Conservation (phyloP, 1,139 yeast genomes). For the Diutina sp. region DNA sequence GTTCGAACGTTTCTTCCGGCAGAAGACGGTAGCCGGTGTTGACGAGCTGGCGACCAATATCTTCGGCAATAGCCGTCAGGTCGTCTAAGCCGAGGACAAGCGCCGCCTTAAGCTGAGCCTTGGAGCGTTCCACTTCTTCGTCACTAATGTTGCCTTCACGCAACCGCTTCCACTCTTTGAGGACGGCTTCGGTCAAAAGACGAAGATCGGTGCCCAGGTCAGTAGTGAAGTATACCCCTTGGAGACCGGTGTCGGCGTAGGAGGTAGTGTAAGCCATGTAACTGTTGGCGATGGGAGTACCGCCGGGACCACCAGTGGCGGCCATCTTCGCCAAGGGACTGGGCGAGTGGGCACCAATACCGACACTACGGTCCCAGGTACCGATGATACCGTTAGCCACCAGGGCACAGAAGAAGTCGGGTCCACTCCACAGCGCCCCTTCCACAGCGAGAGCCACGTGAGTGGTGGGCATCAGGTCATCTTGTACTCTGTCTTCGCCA, state of each 20-base stretch:
- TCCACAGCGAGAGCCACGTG: constrained; percentile 93
- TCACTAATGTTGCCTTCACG: constrained; percentile 64
- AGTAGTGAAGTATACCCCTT: constrained; percentile 91
- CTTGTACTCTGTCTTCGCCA: constrained; percentile 77
- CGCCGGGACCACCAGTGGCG: constrained; percentile 43
- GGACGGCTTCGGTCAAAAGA: constrained; percentile 56
- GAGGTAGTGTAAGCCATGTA: constrained; percentile 96
- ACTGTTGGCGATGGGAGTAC: constrained; percentile 68
- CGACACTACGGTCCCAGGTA: constrained; percentile 92
- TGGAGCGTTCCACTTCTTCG: constrained; percentile 86
- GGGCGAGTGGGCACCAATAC: constrained; percentile 59
- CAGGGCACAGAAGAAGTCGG: constrained; percentile 88
- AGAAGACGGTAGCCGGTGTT: constrained; percentile 86
- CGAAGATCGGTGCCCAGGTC: constrained; percentile 61
- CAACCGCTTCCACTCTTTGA: constrained; percentile 82
- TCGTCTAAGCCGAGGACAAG: constrained; percentile 83
- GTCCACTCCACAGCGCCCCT: constrained; percentile 96
- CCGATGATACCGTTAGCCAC: constrained; percentile 96
- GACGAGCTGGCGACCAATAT: constrained; percentile 91
- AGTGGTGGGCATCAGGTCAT: constrained; percentile 74
- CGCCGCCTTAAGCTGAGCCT: constrained; percentile 90
- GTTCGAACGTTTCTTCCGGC: constrained; percentile 84
- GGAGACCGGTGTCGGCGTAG: constrained; percentile 91
- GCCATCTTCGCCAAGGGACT: constrained; percentile 71
- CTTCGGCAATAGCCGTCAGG: constrained; percentile 93